These are phyloP conservation scores for Talaromyces amestolkiae DNA, from an alignment of 2,329 filamentous ascomycete genomes.

Conservation along the genomic window DNA sequence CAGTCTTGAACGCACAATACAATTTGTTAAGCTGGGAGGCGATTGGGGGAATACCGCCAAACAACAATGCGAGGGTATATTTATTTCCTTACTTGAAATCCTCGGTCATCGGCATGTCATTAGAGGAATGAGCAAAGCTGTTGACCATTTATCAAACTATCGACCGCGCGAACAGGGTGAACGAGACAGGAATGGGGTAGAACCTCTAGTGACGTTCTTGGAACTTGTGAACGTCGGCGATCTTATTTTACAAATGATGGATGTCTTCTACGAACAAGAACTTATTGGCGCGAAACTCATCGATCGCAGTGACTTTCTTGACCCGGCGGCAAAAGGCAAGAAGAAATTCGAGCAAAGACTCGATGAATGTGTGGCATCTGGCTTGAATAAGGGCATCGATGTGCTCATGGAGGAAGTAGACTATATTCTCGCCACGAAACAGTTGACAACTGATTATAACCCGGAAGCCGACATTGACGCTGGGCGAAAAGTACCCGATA, in stretches of 20 bases:
- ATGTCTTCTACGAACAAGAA: slow-evolving; percentile 97
- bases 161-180: slow-evolving; percentile 73
- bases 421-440: slow-evolving; percentile 85
- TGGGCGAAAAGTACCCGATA: slow-evolving; percentile 36
- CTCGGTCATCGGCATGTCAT: slow-evolving; percentile 85
- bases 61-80: slow-evolving; percentile 86
- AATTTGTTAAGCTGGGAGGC: slow-evolving; percentile 77
- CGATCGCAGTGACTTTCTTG: slow-evolving; percentile 91
- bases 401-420: slow-evolving; percentile 98
- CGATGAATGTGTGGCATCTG: slow-evolving; percentile 91
- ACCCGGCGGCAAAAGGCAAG: slow-evolving; percentile 88
- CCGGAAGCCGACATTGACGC: slow-evolving; percentile 51
- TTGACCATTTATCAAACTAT: slow-evolving; percentile 85
- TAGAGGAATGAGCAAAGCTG: slow-evolving; percentile 88
- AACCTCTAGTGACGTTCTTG: slow-evolving; percentile 89
- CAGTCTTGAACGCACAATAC: slow-evolving; percentile 77
- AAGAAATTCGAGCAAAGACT: slow-evolving; percentile 99
- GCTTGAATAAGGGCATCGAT: slow-evolving; percentile 95
- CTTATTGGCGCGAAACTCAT: slow-evolving; percentile 76
- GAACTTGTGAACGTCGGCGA: slow-evolving; percentile 98
- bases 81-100: slow-evolving; percentile 77
- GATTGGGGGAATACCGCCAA: slow-evolving; percentile 78
- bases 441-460: slow-evolving; percentile 86
- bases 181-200: slow-evolving; percentile 69
- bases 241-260: slow-evolving; percentile 97